Percentiles rank a stretch among this genome's conserved stretches.
These are phyloP conservation scores for Xerocomus brunneocitrinus DNA, from an alignment of 768 basidiomycete species.

Conservation along the genomic window DNA sequence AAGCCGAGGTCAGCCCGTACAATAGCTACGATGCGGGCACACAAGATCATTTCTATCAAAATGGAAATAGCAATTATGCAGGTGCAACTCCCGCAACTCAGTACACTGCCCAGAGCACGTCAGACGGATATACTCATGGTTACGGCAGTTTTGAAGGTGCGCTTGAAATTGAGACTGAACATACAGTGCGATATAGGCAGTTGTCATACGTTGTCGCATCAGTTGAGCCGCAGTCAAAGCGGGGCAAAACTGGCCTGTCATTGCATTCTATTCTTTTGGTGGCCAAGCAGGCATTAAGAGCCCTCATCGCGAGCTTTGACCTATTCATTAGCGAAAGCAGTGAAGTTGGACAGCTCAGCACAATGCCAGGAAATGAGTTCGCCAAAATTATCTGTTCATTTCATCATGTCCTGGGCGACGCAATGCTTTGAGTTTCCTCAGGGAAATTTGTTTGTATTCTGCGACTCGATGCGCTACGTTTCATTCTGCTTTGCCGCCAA, in stretches of 20 bases:
- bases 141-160: conserved; percentile 80
- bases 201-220: conserved; percentile 30
- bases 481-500: conserved; percentile 40
- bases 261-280: conserved; percentile 19
- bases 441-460: conserved; percentile 18
- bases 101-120: conserved; percentile 43
- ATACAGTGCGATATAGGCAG: conserved; percentile 40
- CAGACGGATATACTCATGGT: conserved; percentile 52
- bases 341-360: conserved; percentile 33
- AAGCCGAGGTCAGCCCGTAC: conserved; percentile 63
- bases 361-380: conserved; percentile 28
- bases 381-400: conserved; percentile 17
- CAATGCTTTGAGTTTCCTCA: conserved; percentile 25
- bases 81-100: conserved; percentile 47
- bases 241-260: conserved; percentile 41
- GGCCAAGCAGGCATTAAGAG: conserved; percentile 30
- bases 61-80: conserved; percentile 56
- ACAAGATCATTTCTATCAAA: conserved; percentile 66
- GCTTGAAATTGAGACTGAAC: conserved; percentile 67
- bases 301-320: conserved; percentile 42
- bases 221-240: conserved; percentile 45
- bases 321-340: conserved; percentile 45
- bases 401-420: conserved; percentile 16
- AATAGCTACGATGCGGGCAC: conserved; percentile 59
- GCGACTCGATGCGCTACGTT: conserved; percentile 42